phyloP scores from a whole-genome alignment of 371 early-diverging fungal species.

The Lichtheimia hyalospora region DNA sequence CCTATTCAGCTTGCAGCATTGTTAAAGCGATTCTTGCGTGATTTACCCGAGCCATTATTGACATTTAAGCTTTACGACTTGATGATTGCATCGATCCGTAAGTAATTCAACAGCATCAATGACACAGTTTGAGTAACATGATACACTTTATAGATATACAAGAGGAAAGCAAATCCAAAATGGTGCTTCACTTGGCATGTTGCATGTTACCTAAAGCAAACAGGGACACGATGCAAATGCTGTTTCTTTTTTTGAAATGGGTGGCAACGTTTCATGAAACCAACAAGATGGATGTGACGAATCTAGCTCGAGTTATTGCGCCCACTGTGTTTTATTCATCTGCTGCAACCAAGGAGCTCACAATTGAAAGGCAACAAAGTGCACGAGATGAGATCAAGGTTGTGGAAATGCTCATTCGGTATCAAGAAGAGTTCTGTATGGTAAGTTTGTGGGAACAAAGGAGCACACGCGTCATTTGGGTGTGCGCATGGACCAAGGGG shows the following conservation, averaged over 20 bases:
- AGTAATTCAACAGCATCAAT: constrained; percentile 11
- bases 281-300: constrained; percentile 89
- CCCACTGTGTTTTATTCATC: constrained; percentile 81
- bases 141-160: constrained; percentile 31
- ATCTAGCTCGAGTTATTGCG: constrained; percentile 90
- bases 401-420: constrained; percentile 69
- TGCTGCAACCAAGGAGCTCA: constrained; percentile 17
- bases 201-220: constrained; percentile 89
- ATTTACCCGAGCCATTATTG: constrained; percentile 92
- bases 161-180: constrained; percentile 42
- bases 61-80: constrained; percentile 83
- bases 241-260: constrained; percentile 83
- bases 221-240: constrained; percentile 85
- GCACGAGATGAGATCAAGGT: constrained; percentile 66
- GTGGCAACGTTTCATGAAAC: constrained; percentile 69
- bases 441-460: constrained; percentile 24
- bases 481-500: too few relatives aligned
- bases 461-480: not conserved
- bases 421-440: constrained; percentile 74
- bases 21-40: constrained; percentile 92
- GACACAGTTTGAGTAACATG: not conserved
- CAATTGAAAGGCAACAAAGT: constrained; percentile 56
- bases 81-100: constrained; percentile 69
- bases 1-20: constrained; percentile 93
- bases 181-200: constrained; percentile 73